These are phyloP conservation scores for Citrus australasica DNA, from an alignment of 345 rosid species.

Conservation along the genomic window DNA sequence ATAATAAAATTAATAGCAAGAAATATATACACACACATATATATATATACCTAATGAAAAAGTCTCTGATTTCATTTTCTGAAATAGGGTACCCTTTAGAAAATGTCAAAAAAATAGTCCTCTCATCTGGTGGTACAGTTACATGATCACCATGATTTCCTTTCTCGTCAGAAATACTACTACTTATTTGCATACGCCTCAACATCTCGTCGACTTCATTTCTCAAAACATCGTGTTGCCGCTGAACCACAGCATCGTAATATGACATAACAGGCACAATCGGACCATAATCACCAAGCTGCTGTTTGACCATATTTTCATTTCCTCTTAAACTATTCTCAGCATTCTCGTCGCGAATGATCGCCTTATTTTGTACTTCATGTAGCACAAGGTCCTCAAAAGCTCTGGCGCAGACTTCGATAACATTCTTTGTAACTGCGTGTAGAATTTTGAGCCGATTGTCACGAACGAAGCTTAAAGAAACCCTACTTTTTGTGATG, in stretches of 20 bases:
- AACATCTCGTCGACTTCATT: slow-evolving; percentile 11
- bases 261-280: not conserved
- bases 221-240: not conserved
- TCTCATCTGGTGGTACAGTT: slow-evolving; percentile 25
- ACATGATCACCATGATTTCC: not conserved
- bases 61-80: slow-evolving; percentile 47
- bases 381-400: slow-evolving; percentile 38
- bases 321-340: not conserved
- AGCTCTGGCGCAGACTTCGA: slow-evolving; percentile 43
- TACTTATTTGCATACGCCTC: not conserved
- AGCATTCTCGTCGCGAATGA: not conserved
- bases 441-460: slow-evolving; percentile 23
- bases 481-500: slow-evolving; percentile 21
- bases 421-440: slow-evolving; percentile 26
- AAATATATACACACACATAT: not conserved
- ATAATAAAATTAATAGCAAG: too few species aligned
- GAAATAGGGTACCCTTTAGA: slow-evolving; percentile 69
- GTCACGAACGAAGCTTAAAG: slow-evolving; percentile 33
- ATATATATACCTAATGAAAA: slow-evolving; percentile 44
- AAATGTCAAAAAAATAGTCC: slow-evolving; percentile 74
- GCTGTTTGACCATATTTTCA: not conserved
- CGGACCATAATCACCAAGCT: not conserved
- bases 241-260: not conserved
- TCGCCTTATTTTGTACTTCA: not conserved
- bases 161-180: not conserved